A percentile compares a stretch with the other conserved stretches of the same genome.
These are phyloP conservation scores for Luzula sylvatica DNA, from an alignment of 176 grass and related monocot genomes.

Conservation along the genomic window DNA sequence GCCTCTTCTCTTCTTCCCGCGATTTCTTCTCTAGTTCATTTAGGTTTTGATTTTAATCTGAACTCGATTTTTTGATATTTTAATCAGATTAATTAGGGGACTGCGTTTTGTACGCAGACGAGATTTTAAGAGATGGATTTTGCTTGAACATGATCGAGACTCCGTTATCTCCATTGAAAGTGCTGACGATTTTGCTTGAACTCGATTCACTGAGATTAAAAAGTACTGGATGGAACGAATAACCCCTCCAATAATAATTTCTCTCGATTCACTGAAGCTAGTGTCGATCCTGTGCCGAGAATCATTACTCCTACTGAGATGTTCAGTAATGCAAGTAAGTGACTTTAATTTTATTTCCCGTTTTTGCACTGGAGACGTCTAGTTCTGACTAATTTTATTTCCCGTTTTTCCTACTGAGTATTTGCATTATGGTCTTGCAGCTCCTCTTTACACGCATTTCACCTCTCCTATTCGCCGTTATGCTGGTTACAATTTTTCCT, in stretches of 20 bases:
- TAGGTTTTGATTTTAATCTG: too few species aligned
- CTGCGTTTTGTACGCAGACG: slow-evolving; percentile 77
- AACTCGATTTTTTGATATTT: slow-evolving; percentile 21
- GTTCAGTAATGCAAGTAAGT: slow-evolving; percentile 77
- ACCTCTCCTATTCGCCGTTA: slow-evolving; percentile 98
- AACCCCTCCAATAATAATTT: slow-evolving; percentile 54
- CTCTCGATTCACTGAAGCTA: slow-evolving; percentile 78
- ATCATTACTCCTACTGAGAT: slow-evolving; percentile 97
- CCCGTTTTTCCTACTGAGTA: slow-evolving; percentile 75
- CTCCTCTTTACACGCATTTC: slow-evolving; percentile 93
- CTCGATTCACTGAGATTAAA: slow-evolving; percentile 70
- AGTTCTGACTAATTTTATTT: too few species aligned
- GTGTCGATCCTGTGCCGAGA: slow-evolving; percentile 63
- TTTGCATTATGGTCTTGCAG: slow-evolving; percentile 86
- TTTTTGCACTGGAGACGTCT: slow-evolving; percentile 95
- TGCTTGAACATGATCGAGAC: slow-evolving; percentile 99
- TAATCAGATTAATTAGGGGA: slow-evolving; percentile 53
- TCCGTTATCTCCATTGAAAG: slow-evolving; percentile 88
- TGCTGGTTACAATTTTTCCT: slow-evolving; percentile 55
- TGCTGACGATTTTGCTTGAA: slow-evolving; percentile 93
- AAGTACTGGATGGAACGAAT: slow-evolving; percentile 95
- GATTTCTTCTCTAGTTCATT: too few species aligned
- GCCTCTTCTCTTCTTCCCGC: too few species aligned
- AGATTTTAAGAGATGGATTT: slow-evolving; percentile 89
- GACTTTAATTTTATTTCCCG: not conserved